Percentiles rank a stretch among this genome's conserved stretches.
phyloP scores from a whole-genome alignment of 495 filamentous ascomycete species.

The Penicillium argentinense region DNA sequence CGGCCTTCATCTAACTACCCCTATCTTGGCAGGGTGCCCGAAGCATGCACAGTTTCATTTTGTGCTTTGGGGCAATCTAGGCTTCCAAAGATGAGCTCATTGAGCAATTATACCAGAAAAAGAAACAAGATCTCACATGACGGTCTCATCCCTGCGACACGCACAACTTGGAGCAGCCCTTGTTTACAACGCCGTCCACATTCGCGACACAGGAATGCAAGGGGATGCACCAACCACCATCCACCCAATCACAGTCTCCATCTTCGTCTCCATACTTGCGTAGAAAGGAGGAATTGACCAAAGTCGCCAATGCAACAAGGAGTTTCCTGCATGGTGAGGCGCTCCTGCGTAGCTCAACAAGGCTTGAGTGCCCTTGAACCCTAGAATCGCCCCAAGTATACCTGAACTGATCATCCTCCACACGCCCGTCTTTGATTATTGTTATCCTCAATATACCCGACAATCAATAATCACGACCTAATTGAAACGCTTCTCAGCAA shows the following conservation, averaged over 20 bases:
- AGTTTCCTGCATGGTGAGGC: constrained; percentile 1
- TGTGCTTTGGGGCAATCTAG: no score
- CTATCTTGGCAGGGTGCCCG: no score
- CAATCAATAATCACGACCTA: not conserved
- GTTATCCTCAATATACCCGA: not conserved
- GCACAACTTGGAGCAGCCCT: constrained; percentile 5
- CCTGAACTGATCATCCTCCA: constrained; percentile 3
- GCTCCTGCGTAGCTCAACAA: constrained; percentile 13
- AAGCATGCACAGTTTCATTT: no score
- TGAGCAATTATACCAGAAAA: no score
- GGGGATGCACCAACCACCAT: constrained; percentile 16
- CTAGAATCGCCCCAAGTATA: constrained; percentile 9
- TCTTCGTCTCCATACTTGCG: constrained; percentile 9
- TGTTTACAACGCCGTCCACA: constrained; percentile 20
- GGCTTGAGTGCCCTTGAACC: not conserved
- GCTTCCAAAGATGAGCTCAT: no score
- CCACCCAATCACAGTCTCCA: constrained; percentile 13
- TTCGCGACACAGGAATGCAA: constrained; percentile 25
- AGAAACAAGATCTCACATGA: no score
- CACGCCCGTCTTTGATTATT: not conserved
- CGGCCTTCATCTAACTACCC: no score
- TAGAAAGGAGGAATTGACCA: constrained; percentile 3
- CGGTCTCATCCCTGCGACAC: not conserved
- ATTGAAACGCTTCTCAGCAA: not conserved
- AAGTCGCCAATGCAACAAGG: constrained; percentile 17